Base-by-base conservation (phyloP, 108 stramenopile genomes). In the Bacterosira constricta region DNA sequence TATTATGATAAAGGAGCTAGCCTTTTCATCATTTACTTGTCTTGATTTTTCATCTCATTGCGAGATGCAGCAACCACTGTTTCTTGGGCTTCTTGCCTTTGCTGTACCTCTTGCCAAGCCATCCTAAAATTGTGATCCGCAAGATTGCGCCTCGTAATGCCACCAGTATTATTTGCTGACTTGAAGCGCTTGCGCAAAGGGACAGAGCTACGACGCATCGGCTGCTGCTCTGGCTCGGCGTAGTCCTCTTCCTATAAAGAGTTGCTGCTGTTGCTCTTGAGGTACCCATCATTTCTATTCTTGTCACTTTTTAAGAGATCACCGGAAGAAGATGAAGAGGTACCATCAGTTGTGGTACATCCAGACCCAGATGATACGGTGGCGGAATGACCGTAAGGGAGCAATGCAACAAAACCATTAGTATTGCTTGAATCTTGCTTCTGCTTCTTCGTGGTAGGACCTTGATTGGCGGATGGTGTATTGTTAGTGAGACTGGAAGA, bases 151-250 rank as follows among this genome's bases (percentile, higher is more conserved):
- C 34, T 15, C 4, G 71, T 71, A 6, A 71, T 71, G 10, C 37
- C 67, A 31, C 58, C 46, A 23, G 39, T 42, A 36, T 56, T 54
- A 30, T 41, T 35, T 13, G 11, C 35, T 17, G 49, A 37, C 23
- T 59, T 62, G 62, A 72, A 63, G 29, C 74, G 64, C 34, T 74
- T 74, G 15, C 56, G 51, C 73, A 66, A 52, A 4, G 74, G 74
- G 23, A 47, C 57, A 12, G 58, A 49, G 36, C 31, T 62, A 23
- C 49, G 51, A 63, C 42, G 18, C 30, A 7, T 20, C 15, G 38
- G 29, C 18, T 42, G 39, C 60, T 41, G 38, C 13, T 57, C 51
- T 2, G 51, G 23, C 51, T 54, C 53, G 31, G 34, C 69, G 12
- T 44, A 18, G 1, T 64, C 74, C 3, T 75, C 74, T 2, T 75